Evolutionary conservation across 176 grass and related monocot genomes (phyloP), one percentile per base, ranked within the genome.

Genomic region (Urochloa ruziziensis): DNA sequence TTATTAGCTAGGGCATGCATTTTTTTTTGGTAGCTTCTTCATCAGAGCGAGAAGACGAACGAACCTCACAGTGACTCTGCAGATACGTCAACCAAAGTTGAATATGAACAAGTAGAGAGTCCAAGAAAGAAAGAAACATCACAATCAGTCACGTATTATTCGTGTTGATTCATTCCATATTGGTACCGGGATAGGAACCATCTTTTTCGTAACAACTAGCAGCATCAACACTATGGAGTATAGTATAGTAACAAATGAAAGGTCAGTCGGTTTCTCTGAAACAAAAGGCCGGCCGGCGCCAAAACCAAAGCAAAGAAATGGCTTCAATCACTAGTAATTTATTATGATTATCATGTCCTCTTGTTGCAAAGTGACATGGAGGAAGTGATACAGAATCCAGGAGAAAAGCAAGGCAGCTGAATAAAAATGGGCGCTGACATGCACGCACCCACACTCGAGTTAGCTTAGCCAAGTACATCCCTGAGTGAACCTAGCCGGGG

Each of bases 401-500:
- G 69, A 35, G 42, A 37, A 69, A 74, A 82, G 58, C 35, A 10
- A 56, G 27, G 61, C 62, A 24, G 44, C 5, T 0, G n/a, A 40
- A 19, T 36, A 67, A 0, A 33, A 21, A 81, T 57, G 24, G 40
- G 77, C 82, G 58, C 61, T 80, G 81, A 47, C 48, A 34, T 33
- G 61, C 23, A 40, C 40, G 63, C 67, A 76, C 70, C 79, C 32
- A 59, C 30, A 48, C 37, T 42, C 54, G 23, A n/a, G 46, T 36
- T 47, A 43, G 70, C 69, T 33, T 19, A 52, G 5, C 39, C 14
- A 10, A 53, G 62, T n/a, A 9, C 37, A 67, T 6, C 42, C 66
- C 35, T 67, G 88, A 90, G n/a, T 74, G 88, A 90, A 86, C 79
- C 65, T 59, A 57, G 65, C 9, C 79, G 37, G 36, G 47, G 28